A percentile compares a stretch with the other conserved stretches of the same genome.
These are phyloP conservation scores for Aspergillus ellipticus DNA, from an alignment of 495 filamentous ascomycete species.

Conservation along the genomic window DNA sequence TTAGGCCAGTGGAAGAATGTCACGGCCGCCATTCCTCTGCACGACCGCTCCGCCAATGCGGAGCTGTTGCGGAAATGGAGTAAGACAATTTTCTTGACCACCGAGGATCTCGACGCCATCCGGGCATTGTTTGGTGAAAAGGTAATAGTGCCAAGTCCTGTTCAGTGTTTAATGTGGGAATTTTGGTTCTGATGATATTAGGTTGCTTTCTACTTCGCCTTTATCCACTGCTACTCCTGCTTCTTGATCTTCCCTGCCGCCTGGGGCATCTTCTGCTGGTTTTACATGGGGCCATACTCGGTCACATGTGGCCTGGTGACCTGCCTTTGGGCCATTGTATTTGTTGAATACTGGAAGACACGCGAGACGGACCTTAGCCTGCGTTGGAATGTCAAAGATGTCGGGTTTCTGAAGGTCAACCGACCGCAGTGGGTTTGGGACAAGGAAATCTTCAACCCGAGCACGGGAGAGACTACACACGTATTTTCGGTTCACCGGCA, in stretches of 20 bases:
- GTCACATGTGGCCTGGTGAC: constrained; percentile 72
- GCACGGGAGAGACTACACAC: constrained; percentile 75
- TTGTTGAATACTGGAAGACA: constrained; percentile 95
- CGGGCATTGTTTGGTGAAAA: constrained; percentile 85
- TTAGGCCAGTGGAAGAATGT: constrained; percentile 80
- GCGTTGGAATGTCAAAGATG: constrained; percentile 84
- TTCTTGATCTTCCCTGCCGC: constrained; percentile 79
- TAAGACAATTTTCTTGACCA: constrained; percentile 65
- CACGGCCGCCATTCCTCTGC: constrained; percentile 81
- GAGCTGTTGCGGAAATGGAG: constrained; percentile 83
- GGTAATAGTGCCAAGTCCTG: constrained; percentile 43
- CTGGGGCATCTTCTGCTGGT: constrained; percentile 72
- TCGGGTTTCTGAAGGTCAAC: constrained; percentile 74
- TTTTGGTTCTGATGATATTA: constrained; percentile 14
- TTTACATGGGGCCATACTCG: constrained; percentile 78
- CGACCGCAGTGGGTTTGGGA: constrained; percentile 76
- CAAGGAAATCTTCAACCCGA: constrained; percentile 67
- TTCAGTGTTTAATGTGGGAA: too few relatives aligned
- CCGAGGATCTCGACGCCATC: constrained; percentile 74
- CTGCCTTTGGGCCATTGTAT: constrained; percentile 78
- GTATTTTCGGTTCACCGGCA: constrained; percentile 75
- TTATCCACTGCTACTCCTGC: constrained; percentile 83
- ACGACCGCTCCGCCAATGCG: constrained; percentile 82
- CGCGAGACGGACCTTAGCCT: constrained; percentile 88
- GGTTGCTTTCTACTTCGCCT: constrained; percentile 94